Base-by-base conservation (phyloP, 2,329 filamentous ascomycete species). In the Epichloe brachyelytri region DNA sequence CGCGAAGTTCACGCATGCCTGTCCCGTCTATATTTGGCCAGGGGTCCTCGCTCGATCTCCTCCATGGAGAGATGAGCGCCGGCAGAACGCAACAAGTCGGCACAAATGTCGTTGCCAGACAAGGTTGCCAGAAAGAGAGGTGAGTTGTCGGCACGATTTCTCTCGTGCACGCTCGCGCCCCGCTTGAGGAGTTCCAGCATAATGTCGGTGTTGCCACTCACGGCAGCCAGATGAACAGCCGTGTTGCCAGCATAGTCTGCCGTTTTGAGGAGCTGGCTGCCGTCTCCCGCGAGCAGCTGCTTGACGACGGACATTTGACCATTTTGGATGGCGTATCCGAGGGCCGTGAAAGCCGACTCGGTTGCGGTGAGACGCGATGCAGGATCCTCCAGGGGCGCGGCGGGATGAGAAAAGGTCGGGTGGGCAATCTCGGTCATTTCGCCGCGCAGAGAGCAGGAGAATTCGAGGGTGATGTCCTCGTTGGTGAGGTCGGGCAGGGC, bases 211-310 rank as follows among this genome's bases (percentile, higher is more conserved):
- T 75, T 71, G 17, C 78, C 72, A 1, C 74, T 71, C 5, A 80
- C 73, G 33, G 78, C 76, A 1, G 78, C 78, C 2, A 81, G 71
- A 59, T 81, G 78, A 38, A 79, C 67, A 4, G 74, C 75, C 26
- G 87, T 91, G 68, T 91, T 93, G 45, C 87, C 86, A 19, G 85
- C 85, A 63, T 91, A 91, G 68, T 93, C 87, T 33, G 79, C 78
- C 55, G 83, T 82, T 61, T 86, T 86, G 43, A 93, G 74, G 19
- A 93, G 73, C 68, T 77, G 79, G 36, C 61, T 70, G 55, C 82
- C 77, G 60, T 87, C 83, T 43, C 76, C 76, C 38, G 79, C 76
- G 52, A 91, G 75, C 45, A 91, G 77, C 53, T 85, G 78, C 57
- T 73, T 72, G 19, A 88, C 83, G 19, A 78, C 75, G 43, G 73